These are phyloP conservation scores for Boletus reticulatus DNA, from an alignment of 768 basidiomycete genomes.

Conservation along the genomic window DNA sequence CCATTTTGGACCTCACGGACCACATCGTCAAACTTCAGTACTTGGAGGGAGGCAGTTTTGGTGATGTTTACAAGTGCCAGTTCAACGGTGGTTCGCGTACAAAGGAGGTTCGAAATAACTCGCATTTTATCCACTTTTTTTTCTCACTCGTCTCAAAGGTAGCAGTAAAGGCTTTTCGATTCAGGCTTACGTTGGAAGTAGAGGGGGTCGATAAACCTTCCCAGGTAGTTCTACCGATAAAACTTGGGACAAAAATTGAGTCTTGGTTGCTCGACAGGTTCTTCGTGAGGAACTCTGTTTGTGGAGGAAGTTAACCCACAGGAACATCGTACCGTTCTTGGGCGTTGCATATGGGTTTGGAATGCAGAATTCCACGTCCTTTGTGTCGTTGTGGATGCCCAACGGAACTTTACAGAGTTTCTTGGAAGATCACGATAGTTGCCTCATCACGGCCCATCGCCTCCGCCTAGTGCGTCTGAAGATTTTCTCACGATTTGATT, in stretches of 20 bases:
- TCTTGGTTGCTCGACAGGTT: background rate
- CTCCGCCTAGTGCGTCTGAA: background rate
- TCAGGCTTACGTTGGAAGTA: constrained; percentile 1
- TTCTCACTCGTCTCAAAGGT: constrained; percentile 5
- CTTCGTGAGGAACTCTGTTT: constrained; percentile 21
- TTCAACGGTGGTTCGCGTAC: background rate
- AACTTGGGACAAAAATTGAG: no score
- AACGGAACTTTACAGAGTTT: constrained; percentile 26
- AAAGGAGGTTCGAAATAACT: background rate
- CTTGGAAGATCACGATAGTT: constrained; percentile 3
- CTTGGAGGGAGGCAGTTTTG: constrained; percentile 1
- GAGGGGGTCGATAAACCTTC: background rate
- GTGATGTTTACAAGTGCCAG: constrained; percentile 13
- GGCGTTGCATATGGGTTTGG: constrained; percentile 28
- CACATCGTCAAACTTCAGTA: background rate
- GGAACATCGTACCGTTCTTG: constrained; percentile 23
- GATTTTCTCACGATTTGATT: no score
- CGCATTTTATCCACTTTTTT: background rate
- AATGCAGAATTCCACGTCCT: constrained; percentile 13
- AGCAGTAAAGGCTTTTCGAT: constrained; percentile 19
- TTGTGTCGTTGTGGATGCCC: constrained; percentile 31
- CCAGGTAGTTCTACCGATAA: background rate
- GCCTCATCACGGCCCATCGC: background rate
- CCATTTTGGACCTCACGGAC: constrained; percentile 1
- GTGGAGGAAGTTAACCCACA: constrained; percentile 23